Evolutionary conservation across 2,329 filamentous ascomycete genomes (phyloP), one percentile per base, ranked within the genome.

Genomic region (Cytospora leucostoma): DNA sequence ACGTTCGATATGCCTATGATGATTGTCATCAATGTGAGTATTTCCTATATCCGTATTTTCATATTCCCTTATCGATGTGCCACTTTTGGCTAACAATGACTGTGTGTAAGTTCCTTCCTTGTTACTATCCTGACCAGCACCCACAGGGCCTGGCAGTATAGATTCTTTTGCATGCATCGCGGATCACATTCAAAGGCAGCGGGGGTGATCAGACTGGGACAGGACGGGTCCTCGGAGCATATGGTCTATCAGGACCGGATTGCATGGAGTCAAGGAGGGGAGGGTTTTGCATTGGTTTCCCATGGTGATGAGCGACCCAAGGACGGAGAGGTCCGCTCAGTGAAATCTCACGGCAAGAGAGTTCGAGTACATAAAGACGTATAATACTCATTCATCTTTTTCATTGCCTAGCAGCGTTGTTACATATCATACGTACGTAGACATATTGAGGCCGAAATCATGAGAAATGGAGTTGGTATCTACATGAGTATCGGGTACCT

Each of bases 1-100:
- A 92, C 95, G 49, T 98, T 98, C 79, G 94, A 98, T 78, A 97
- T 98, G 76, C 95, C 95, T 27, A 97, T 97, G 92, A 83, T 98
- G 79, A 96, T 98, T 76, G 91, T 97, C 72, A 94, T 98, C 81
- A 97, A 97, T 79, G 95, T 97, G 76, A 89, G 93, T 88, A 10
- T 60, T 33, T 21, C 33, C 35, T 27, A 97, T 79, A 94, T 97
- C 76, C 89, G 93, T 88, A 11, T 60, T 32, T 21, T 32, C 35
- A 38, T 21, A 12, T 12, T 7, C 17, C 47, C 4, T 2, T 27
- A 27, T 27, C 27, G 27, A 27, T 27, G 27, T 27, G 27, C 27
- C 27, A 4, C 27, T 27, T 27, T 27, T 27, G 15, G 37, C n/a
- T 27, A 13, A 33, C 34, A 34, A 21, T 21, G 19, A 15, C 51